Evolutionary conservation across 345 rosid genomes (phyloP).

Genomic region (Dimocarpus longan): DNA sequence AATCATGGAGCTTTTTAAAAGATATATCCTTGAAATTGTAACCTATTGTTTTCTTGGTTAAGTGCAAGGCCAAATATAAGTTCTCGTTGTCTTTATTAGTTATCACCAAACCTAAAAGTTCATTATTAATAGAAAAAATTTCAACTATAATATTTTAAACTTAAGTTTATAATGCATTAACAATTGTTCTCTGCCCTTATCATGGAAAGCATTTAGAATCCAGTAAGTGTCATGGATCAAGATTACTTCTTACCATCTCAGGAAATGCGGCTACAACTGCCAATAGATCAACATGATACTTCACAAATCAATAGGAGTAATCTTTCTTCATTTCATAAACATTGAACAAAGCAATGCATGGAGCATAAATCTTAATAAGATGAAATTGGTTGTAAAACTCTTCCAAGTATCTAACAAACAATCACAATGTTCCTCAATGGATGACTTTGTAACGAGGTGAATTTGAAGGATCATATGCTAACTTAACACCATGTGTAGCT

Average conservation of each 20-base stretch:
- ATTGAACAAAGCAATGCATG: slow-evolving; percentile 21
- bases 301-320: slow-evolving; percentile 36
- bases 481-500: slow-evolving; percentile 12
- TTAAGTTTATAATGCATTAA: too few relatives aligned
- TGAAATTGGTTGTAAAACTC: slow-evolving; percentile 28
- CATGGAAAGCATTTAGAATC: slow-evolving; percentile 24
- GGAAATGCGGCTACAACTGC: slow-evolving; percentile 33
- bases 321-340: slow-evolving; percentile 41
- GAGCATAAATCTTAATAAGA: slow-evolving; percentile 27
- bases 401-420: slow-evolving; percentile 28
- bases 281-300: slow-evolving; percentile 38
- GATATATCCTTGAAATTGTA: slow-evolving; percentile 18
- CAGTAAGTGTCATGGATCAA: not conserved
- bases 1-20: slow-evolving; percentile 33
- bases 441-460: slow-evolving; percentile 41
- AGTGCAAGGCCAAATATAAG: slow-evolving; percentile 34
- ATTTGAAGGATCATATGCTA: slow-evolving; percentile 51
- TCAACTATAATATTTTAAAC: too few relatives aligned
- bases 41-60: slow-evolving; percentile 25
- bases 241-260: slow-evolving; percentile 24
- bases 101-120: too few relatives aligned
- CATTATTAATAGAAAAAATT: too few relatives aligned
- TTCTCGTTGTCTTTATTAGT: slow-evolving; percentile 3
- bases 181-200: slow-evolving; percentile 26
- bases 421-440: slow-evolving; percentile 1